phyloP scores from a whole-genome alignment of 306 rosid species.

The Aeschynomene evenia region DNA sequence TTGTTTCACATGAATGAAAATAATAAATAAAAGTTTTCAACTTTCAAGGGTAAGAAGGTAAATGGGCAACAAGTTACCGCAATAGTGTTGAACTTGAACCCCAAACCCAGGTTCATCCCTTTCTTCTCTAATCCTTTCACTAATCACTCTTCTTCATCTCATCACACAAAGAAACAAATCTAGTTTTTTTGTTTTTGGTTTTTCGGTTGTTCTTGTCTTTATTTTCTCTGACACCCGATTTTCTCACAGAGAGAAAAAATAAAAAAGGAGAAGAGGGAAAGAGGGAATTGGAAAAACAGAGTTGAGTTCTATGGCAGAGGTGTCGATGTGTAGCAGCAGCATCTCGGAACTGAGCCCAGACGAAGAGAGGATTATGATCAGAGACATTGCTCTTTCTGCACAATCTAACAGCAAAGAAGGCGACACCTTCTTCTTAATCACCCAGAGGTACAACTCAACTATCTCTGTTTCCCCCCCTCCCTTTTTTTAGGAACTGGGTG shows the following conservation, averaged over 20 bases:
- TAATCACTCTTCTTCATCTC: not conserved
- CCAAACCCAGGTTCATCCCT: not conserved
- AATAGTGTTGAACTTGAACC: not conserved
- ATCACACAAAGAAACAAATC: not conserved
- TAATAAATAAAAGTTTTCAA: too few relatives aligned
- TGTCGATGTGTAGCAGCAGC: constrained; percentile 58
- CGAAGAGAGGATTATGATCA: constrained; percentile 86
- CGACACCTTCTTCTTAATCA: constrained; percentile 70
- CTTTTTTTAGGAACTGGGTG: constrained; percentile 8
- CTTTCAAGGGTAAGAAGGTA: not conserved
- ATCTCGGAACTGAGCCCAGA: constrained; percentile 68
- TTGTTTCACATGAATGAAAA: too few relatives aligned
- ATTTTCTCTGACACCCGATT: too few relatives aligned
- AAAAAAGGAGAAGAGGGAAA: not conserved
- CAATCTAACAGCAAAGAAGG: constrained; percentile 86
- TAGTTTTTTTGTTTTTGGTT: not conserved
- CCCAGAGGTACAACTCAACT: constrained; percentile 88
- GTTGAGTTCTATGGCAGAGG: constrained; percentile 61
- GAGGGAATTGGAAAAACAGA: not conserved
- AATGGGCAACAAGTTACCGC: not conserved
- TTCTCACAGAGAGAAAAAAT: not conserved
- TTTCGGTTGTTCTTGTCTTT: not conserved
- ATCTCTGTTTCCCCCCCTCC: not conserved
- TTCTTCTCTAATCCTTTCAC: not conserved
- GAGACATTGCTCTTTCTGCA: constrained; percentile 84